Base-by-base conservation (phyloP, 768 basidiomycete genomes). In the Psilocybe tampanensis region DNA sequence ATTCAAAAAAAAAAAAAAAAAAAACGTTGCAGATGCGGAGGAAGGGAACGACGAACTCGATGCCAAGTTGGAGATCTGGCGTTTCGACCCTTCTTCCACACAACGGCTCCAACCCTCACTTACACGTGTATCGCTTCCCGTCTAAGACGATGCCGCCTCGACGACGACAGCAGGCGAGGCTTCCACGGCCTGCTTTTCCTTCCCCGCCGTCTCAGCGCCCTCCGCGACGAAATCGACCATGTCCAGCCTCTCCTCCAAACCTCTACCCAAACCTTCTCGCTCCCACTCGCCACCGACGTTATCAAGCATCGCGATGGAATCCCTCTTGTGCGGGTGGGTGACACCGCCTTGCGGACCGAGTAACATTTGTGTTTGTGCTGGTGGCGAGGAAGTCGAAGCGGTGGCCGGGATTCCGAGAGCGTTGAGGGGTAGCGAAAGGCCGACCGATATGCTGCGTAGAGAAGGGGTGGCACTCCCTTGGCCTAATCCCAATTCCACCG, bases 201-300 rank as follows among this genome's bases (percentile, higher is more conserved):
- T n/a, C n/a, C n/a, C n/a, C n/a, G n/a, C n/a, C n/a, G n/a, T n/a
- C n/a, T n/a, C n/a, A n/a, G n/a, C n/a, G n/a, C n/a, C n/a, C n/a
- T n/a, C n/a, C n/a, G n/a, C n/a, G n/a, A n/a, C 29, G 9, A 29
- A 29, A 29, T 29, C 29, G 9, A 29, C 9, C 29, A 29, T 39
- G 64, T 94, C 93, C 52, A 95, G 69, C 54, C 93, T 75, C 75
- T 94, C 93, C 71, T 91, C 94, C 47, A 95, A 70, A 0, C 94
- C 93, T 57, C 75, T 82, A 0, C 94, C 93, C 22, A 95, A 69
- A 0, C 93, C 93, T 63, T 92, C 90, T 1, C 92, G 75, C 60
- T 92, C 89, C 92, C 92, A 95, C 71, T 95, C 94, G 0, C 92
- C 91, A 8, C 91, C 90, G 1, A 82, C 73, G 44, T 88, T 88